Percentiles rank a stretch among this genome's conserved stretches.
Conservation (phyloP, 345 rosid species). For the Ricinus communis region DNA sequence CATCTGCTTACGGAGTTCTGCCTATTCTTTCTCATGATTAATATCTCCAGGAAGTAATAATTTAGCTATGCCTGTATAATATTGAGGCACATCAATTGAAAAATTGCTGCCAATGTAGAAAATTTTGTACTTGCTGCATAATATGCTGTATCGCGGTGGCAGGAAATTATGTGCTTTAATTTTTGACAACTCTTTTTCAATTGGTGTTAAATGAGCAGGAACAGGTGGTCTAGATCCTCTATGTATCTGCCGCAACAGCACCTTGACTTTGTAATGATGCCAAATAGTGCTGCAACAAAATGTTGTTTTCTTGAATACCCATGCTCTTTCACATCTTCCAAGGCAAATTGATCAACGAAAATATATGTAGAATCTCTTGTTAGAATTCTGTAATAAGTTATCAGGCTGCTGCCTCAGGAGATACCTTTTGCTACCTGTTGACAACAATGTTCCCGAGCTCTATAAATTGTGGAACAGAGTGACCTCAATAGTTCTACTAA, state of each 20-base stretch:
- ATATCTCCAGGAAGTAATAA: not conserved
- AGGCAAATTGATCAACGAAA: not conserved
- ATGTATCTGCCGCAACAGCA: conserved; percentile 10
- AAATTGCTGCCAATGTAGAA: not conserved
- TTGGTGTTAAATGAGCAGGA: not conserved
- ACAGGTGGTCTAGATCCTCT: not conserved
- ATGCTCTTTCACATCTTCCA: not conserved
- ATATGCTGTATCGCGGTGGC: not conserved
- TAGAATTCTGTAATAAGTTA: not conserved
- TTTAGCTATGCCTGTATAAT: not conserved
- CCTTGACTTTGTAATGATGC: not conserved
- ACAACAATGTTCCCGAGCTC: not conserved
- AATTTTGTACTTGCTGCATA: not conserved
- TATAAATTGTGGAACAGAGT: conserved; percentile 11
- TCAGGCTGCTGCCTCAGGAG: not conserved
- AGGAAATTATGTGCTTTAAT: not conserved
- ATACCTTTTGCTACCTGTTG: conserved; percentile 13
- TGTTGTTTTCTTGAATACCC: not conserved
- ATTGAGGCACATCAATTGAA: not conserved
- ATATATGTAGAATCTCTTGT: conserved; percentile 20
- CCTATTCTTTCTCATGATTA: not conserved
- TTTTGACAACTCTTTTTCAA: not conserved
- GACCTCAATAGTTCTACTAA: conserved; percentile 14
- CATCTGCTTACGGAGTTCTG: not conserved
- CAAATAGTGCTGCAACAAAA: not conserved